phyloP scores from a whole-genome alignment of 495 filamentous ascomycete species.

The Corynascus novoguineensis region DNA sequence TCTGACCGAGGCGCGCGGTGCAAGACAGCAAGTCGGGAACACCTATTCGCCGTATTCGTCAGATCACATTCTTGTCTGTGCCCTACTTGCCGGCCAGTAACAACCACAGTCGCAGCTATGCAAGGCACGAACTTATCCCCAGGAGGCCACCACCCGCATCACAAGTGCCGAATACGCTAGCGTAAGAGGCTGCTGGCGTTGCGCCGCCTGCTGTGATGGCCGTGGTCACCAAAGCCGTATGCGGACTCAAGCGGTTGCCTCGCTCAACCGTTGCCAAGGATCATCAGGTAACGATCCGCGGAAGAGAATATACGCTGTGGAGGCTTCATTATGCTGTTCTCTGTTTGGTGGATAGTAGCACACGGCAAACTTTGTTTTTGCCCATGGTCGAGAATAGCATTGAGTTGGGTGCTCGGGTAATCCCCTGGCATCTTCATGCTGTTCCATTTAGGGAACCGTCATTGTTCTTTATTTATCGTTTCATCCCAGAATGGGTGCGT shows the following conservation, averaged over 20 bases:
- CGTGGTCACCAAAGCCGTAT: background rate
- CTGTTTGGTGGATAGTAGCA: background rate
- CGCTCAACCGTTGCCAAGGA: conserved; percentile 6
- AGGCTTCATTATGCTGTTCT: conserved; percentile 16
- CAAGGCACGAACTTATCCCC: conserved; percentile 30
- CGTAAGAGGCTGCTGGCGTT: conserved; percentile 16
- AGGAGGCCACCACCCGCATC: conserved; percentile 28
- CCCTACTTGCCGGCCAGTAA: conserved; percentile 21
- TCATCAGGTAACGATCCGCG: conserved; percentile 19
- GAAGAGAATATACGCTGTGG: conserved; percentile 20
- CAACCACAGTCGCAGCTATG: conserved; percentile 21
- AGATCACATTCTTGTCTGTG: conserved; percentile 22
- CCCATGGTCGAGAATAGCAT: conserved; percentile 21
- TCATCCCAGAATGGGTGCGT: background rate
- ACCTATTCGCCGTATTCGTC: conserved; percentile 31
- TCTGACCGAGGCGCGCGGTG: conserved; percentile 22
- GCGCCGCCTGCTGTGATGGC: conserved; percentile 13
- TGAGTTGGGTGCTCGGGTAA: conserved; percentile 22
- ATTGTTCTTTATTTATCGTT: conserved; percentile 13
- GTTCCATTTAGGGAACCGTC: conserved; percentile 20
- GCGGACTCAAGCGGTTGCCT: conserved; percentile 3
- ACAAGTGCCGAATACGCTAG: too few species aligned
- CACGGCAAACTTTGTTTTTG: conserved; percentile 20
- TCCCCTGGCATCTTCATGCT: conserved; percentile 20
- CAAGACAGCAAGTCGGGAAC: conserved; percentile 26